phyloP scores from a whole-genome alignment of 495 filamentous ascomycete genomes.

The Talaromyces stipitatus region DNA sequence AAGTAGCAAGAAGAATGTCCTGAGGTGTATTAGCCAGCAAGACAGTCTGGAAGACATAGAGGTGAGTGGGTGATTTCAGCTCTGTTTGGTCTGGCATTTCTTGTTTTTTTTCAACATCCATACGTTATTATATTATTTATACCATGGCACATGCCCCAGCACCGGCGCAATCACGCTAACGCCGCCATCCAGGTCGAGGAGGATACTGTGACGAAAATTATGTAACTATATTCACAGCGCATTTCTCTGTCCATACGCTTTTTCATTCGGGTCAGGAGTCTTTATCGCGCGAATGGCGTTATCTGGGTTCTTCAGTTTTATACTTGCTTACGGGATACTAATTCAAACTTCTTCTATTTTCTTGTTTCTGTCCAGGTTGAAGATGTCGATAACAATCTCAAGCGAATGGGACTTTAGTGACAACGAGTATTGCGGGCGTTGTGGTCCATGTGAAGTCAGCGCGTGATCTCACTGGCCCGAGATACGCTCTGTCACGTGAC shows the following conservation, averaged over 20 bases:
- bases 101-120: not conserved
- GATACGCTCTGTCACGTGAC: constrained; percentile 17
- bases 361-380: not conserved
- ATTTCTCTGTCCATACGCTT: constrained; percentile 18
- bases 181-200: constrained; percentile 71
- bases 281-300: constrained; percentile 8
- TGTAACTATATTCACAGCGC: constrained; percentile 47
- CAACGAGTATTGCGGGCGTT: too few relatives aligned
- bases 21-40: constrained; percentile 90
- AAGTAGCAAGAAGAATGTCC: constrained; percentile 97
- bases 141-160: not conserved
- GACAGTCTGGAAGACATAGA: constrained; percentile 96
- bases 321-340: constrained; percentile 5
- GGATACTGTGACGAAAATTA: constrained; percentile 87
- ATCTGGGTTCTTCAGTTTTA: not conserved
- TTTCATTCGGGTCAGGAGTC: constrained; percentile 7
- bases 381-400: not conserved
- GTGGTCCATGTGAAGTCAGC: constrained; percentile 30
- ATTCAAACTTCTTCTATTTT: not conserved
- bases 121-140: too few relatives aligned
- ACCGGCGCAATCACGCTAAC: constrained; percentile 38
- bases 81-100: constrained; percentile 3
- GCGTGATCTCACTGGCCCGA: constrained; percentile 36
- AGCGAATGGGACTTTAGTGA: not conserved
- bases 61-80: constrained; percentile 51